Base-by-base conservation (phyloP, 495 filamentous ascomycete genomes). In the Pseudoneurospora amorphoporcata region DNA sequence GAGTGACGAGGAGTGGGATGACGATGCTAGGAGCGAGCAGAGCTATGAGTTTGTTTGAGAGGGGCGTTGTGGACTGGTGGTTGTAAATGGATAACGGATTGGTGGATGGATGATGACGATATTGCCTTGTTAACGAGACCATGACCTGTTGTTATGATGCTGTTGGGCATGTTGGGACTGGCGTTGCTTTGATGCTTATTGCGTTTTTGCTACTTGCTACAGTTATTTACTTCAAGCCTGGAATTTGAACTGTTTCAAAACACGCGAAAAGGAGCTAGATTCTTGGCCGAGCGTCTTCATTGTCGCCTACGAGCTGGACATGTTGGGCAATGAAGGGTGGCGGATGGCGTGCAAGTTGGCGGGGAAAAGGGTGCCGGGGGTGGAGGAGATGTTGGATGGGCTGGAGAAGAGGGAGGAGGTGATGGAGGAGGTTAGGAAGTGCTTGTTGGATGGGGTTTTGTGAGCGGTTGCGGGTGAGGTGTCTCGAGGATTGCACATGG, bases 231-330 rank as follows among this genome's bases (percentile, higher is more conserved):
- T 23, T 23, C 0, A 1, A 23, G 23, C 23, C 35, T 37, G 3
- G 35, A 37, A 37, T 5, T 37, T 37, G 35, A 37, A 37, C 35
- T 37, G 35, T 37, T 37, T 37, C 35, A 14, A n/a, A 6, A n/a
- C 14, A 3, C 3, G 10, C 0, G 14, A 6, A 61, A 4, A 2
- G 42, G 58, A 29, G 8, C 76, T 80, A 6, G n/a, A 68, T 7
- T 72, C 83, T 1, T 82, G 82, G 3, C 69, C 69, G 43, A 76
- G 77, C 41, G 75, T 84, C 0, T 82, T 88, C 80, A 73, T 89
- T 82, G 72, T 90, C 78, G 74, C 83, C 78, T 77, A 81, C 81
- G 83, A 90, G 85, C 40, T 88, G 78, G 75, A 90, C 40, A 76
- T 82, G 72, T 74, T 84, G 29, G 78, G 76, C 2, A 47, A 73